phyloP scores from a whole-genome alignment of 768 basidiomycete genomes.

The Hypholoma fasciculare region DNA sequence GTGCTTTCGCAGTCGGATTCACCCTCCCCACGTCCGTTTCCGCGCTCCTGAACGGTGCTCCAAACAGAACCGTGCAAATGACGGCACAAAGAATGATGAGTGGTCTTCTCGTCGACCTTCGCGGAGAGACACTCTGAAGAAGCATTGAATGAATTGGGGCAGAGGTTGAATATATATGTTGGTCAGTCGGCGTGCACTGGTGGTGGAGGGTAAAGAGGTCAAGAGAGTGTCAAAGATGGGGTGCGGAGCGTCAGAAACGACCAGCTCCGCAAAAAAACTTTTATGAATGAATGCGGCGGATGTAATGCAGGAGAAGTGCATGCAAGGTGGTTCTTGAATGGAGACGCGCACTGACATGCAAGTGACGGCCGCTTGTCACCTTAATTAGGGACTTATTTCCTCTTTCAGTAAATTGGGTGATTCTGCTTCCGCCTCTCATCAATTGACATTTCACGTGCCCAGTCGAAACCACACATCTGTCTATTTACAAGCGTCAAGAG shows the following conservation, averaged over 20 bases:
- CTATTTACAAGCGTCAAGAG: too few relatives aligned
- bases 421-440: background rate
- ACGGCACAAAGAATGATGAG: background rate
- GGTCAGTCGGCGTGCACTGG: background rate
- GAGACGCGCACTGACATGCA: background rate
- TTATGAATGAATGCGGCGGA: background rate
- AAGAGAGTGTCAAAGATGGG: too few relatives aligned
- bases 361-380: background rate
- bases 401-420: background rate
- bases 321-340: background rate
- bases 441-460: background rate
- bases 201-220: background rate
- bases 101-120: background rate
- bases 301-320: background rate
- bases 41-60: background rate
- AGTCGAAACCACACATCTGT: too few relatives aligned
- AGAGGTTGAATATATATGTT: background rate
- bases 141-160: background rate
- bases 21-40: background rate
- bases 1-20: background rate
- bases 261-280: background rate
- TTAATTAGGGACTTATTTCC: conserved; percentile 2
- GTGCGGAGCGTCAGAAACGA: background rate
- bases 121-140: background rate
- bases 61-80: background rate